Percentiles rank a stretch among this genome's conserved stretches.
phyloP scores from a whole-genome alignment of 1,284 basidiomycete species.

The Apiotrichum akiyoshidainum region DNA sequence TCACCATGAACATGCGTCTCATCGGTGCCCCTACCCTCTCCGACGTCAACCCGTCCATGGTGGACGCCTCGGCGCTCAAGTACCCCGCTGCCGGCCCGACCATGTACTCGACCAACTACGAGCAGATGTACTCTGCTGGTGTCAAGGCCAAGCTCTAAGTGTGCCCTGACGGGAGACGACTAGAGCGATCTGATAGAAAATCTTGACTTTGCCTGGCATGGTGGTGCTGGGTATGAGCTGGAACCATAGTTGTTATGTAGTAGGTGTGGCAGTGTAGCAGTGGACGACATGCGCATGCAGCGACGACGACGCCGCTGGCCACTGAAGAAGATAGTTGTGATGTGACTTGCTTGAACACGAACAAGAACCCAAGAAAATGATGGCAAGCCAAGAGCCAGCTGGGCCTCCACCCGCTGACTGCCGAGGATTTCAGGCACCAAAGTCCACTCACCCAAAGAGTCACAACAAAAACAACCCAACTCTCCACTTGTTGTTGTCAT shows the following conservation, averaged over 20 bases:
- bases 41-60: constrained; percentile 81
- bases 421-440: no score
- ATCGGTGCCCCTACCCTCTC: constrained; percentile 74
- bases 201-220: no score
- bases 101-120: constrained; percentile 68
- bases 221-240: neutral
- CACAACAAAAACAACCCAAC: no score
- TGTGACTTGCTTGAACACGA: no score
- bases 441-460: no score
- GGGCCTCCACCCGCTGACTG: no score
- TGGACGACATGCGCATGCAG: neutral
- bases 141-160: constrained; percentile 26
- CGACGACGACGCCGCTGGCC: no score
- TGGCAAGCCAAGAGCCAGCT: no score
- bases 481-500: neutral
- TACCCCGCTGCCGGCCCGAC: constrained; percentile 65
- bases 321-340: neutral
- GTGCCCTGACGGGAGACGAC: no score
- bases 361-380: no score
- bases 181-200: no score
- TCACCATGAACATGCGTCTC: constrained; percentile 88
- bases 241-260: neutral
- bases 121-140: constrained; percentile 18
- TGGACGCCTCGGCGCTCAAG: constrained; percentile 62
- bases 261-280: neutral